Base-by-base conservation (phyloP, 768 basidiomycete genomes). In the Exidia glandulosa region DNA sequence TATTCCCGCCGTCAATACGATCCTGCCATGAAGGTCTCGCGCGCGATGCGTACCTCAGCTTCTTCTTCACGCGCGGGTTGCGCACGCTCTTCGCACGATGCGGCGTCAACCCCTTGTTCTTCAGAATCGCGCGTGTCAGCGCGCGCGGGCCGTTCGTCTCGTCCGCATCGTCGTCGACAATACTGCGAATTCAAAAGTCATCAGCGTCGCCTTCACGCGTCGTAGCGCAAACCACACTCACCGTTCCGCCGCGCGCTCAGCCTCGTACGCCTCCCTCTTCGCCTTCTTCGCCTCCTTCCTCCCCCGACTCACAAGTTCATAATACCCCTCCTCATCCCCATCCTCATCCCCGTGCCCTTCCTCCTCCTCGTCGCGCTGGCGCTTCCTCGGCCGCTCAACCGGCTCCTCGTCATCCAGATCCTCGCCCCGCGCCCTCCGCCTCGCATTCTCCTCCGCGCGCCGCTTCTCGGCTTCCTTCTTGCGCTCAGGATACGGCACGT, bases 1-100 rank as follows among this genome's bases (percentile, higher is more conserved):
- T 37, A 37, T 23, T 41, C 4, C 13, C 3, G 27, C 3, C 25
- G n/a, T 45, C n/a, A n/a, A n/a, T n/a, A n/a, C n/a, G n/a, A n/a
- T n/a, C n/a, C n/a, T n/a, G n/a, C n/a, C n/a, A n/a, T n/a, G n/a
- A n/a, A n/a, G n/a, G n/a, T n/a, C n/a, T n/a, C 36, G 19, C 19
- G 36, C 10, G 9, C 36, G 9, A 10, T 37, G 36, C 60, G 32
- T 52, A 67, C 41, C 70, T 87, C 73, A 87, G 81, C 33, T 92
- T 83, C 72, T 99, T 99, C 83, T 97, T 98, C 73, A 98, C 94
- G 62, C 96, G 85, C 45, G 95, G 94, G 75, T 99, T 99, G 64
- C 94, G 90, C 36, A 92, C 90, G 59, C 81, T 79, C 74, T 98
- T 97, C 47, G 88, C 76, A 60, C 96, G 84, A 62, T 79, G 84